A percentile compares a stretch with the other conserved stretches of the same genome.
Evolutionary conservation across 306 rosid species (phyloP).

Genomic region (Corylus avellana): DNA sequence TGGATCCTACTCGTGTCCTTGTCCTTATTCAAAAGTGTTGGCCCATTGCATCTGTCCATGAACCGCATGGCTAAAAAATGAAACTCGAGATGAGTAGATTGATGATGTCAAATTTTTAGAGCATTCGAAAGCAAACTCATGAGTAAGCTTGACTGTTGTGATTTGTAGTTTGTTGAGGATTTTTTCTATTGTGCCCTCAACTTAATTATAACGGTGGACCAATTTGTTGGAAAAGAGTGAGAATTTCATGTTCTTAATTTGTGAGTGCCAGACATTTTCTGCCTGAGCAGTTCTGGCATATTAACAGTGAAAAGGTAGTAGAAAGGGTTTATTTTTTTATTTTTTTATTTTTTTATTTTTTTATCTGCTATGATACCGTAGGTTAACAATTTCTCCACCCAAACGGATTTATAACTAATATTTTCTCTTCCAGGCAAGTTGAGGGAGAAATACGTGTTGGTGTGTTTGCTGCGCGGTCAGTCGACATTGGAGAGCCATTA

Average conservation of each 20-base stretch:
- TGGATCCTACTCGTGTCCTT: neutral
- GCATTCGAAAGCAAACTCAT: neutral
- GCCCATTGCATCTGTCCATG: neutral
- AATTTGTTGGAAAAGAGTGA: neutral
- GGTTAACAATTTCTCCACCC: neutral
- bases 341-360: no score
- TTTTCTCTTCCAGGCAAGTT: slow-evolving; percentile 69
- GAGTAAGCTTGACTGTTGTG: neutral
- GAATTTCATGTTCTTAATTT: neutral
- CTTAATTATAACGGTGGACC: neutral
- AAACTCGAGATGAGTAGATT: neutral
- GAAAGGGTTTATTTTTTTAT: neutral
- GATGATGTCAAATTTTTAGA: neutral
- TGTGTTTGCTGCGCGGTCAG: slow-evolving; percentile 75
- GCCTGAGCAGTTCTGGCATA: slow-evolving; percentile 8
- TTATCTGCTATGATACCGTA: neutral
- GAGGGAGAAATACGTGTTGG: slow-evolving; percentile 93
- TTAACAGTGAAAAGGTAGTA: neutral
- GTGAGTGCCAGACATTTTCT: neutral
- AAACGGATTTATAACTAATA: neutral
- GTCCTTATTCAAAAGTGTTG: neutral
- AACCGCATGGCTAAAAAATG: neutral
- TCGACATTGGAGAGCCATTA: slow-evolving; percentile 77
- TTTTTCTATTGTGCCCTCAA: neutral
- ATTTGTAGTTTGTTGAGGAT: neutral